phyloP scores from a whole-genome alignment of 2,329 filamentous ascomycete species.

The Pseudogymnoascus sp. region DNA sequence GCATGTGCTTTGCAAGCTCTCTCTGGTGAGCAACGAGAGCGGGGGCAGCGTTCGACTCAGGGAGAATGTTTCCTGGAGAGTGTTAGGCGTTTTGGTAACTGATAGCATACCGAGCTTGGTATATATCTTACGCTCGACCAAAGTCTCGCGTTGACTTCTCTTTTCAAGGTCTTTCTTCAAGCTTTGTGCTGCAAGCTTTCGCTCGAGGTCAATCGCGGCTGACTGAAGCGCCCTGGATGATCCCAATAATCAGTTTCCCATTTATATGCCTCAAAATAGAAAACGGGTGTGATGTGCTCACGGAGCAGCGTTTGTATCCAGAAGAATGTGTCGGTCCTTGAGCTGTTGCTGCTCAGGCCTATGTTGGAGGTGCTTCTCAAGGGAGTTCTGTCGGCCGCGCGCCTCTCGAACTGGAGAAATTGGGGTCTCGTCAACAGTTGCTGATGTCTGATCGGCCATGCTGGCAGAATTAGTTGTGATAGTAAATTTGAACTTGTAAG shows the following conservation, averaged over 20 bases:
- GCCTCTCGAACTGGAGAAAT: conserved; percentile 46
- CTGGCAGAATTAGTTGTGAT: background rate
- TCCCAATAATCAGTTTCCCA: background rate
- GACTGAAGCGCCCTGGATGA: conserved; percentile 51
- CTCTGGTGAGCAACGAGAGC: conserved; percentile 71
- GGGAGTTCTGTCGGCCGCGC: conserved; percentile 53
- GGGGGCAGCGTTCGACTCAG: conserved; percentile 67
- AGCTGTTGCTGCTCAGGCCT: conserved; percentile 59
- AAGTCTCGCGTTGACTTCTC: conserved; percentile 60
- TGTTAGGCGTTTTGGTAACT: background rate
- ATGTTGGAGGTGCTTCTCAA: conserved; percentile 63
- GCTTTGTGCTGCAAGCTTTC: conserved; percentile 53
- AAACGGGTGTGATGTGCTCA: conserved; percentile 29
- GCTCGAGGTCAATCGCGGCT: conserved; percentile 52
- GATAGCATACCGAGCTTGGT: background rate
- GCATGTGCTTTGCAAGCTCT: conserved; percentile 83
- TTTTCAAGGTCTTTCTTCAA: conserved; percentile 57
- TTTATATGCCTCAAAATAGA: background rate
- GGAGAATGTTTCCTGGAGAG: conserved; percentile 71
- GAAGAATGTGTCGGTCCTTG: conserved; percentile 59
- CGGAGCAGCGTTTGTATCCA: conserved; percentile 60
- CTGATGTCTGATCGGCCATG: conserved; percentile 2
- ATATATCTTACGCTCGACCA: conserved; percentile 62
- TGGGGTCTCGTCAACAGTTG: conserved; percentile 45
- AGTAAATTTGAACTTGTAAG: background rate